Conservation (phyloP, 1,284 basidiomycete genomes). For the Cryptococcus sp. region DNA sequence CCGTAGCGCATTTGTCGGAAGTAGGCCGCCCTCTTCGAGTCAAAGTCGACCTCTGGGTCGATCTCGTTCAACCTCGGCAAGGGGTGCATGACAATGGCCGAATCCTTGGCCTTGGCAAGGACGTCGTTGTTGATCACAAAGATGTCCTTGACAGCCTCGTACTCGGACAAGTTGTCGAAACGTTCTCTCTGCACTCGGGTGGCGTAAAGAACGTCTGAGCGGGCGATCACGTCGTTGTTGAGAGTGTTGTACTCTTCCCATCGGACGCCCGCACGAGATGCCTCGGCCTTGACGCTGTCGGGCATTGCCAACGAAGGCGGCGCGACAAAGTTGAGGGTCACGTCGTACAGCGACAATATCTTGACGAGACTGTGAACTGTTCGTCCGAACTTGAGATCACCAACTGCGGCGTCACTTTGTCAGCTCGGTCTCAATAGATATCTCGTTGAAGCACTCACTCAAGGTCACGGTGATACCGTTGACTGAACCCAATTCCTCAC, state of each 20-base stretch:
- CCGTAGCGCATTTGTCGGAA: slow-evolving; percentile 99
- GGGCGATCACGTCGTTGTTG: slow-evolving; percentile 85
- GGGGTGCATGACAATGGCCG: slow-evolving; percentile 98
- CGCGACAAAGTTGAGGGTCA: slow-evolving; percentile 94
- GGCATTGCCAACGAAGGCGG: slow-evolving; percentile 93
- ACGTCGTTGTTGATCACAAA: slow-evolving; percentile 94
- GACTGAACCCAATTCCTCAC: slow-evolving; percentile 95
- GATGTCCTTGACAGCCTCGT: slow-evolving; percentile 86
- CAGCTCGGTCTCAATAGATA: neutral
- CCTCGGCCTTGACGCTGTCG: slow-evolving; percentile 75
- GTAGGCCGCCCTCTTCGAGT: slow-evolving; percentile 89
- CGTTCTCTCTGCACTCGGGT: slow-evolving; percentile 96
- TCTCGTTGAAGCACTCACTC: slow-evolving; percentile 40
- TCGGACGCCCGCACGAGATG: slow-evolving; percentile 75
- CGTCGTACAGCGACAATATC: slow-evolving; percentile 83
- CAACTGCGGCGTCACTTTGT: slow-evolving; percentile 58
- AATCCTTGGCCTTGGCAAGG: slow-evolving; percentile 85
- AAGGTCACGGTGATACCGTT: slow-evolving; percentile 94
- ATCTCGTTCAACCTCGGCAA: slow-evolving; percentile 95
- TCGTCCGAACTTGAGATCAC: slow-evolving; percentile 97
- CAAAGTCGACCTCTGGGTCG: slow-evolving; percentile 97
- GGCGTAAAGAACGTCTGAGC: slow-evolving; percentile 97
- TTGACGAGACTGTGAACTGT: slow-evolving; percentile 97
- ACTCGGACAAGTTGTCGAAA: slow-evolving; percentile 79
- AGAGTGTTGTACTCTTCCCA: slow-evolving; percentile 81